Evolutionary conservation across 805 yeast species (phyloP).

Genomic region (Yamadazyma olivae): DNA sequence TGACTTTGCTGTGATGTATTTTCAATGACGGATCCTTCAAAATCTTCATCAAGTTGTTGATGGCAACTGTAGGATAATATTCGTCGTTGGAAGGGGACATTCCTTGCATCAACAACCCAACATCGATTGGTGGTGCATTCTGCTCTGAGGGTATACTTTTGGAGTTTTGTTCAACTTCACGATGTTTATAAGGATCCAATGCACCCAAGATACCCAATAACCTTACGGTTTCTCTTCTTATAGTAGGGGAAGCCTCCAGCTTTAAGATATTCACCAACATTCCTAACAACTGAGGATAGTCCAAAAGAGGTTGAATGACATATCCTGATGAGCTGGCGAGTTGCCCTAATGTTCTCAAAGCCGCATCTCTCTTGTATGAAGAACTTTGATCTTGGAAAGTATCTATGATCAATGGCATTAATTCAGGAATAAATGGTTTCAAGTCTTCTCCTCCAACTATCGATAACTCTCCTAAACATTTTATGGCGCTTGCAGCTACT

Average conservation of each 20-base stretch:
- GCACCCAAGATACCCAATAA: slow-evolving; percentile 94
- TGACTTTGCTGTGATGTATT: slow-evolving; percentile 84
- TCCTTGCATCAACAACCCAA: slow-evolving; percentile 87
- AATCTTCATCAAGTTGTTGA: slow-evolving; percentile 77
- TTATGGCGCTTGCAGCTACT: slow-evolving; percentile 82
- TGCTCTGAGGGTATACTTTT: slow-evolving; percentile 61
- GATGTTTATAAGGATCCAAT: slow-evolving; percentile 90
- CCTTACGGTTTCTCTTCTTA: slow-evolving; percentile 85
- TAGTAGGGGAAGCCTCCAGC: slow-evolving; percentile 69
- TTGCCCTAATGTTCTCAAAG: slow-evolving; percentile 83
- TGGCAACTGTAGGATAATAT: slow-evolving; percentile 93
- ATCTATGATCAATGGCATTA: slow-evolving; percentile 86
- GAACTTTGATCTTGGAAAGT: slow-evolving; percentile 92
- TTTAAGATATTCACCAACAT: slow-evolving; percentile 78
- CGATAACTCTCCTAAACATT: slow-evolving; percentile 86
- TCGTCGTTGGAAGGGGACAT: slow-evolving; percentile 91
- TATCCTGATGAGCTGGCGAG: slow-evolving; percentile 89
- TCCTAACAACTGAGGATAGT: slow-evolving; percentile 85
- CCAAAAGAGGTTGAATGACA: slow-evolving; percentile 88
- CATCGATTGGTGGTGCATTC: slow-evolving; percentile 86
- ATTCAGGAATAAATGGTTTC: slow-evolving; percentile 61
- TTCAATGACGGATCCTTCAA: slow-evolving; percentile 81
- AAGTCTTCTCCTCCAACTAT: slow-evolving; percentile 87
- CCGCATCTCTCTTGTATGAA: slow-evolving; percentile 84
- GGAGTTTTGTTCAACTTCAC: slow-evolving; percentile 79